Evolutionary conservation across 768 basidiomycete species (phyloP).

Genomic region (Amanita molliuscula): DNA sequence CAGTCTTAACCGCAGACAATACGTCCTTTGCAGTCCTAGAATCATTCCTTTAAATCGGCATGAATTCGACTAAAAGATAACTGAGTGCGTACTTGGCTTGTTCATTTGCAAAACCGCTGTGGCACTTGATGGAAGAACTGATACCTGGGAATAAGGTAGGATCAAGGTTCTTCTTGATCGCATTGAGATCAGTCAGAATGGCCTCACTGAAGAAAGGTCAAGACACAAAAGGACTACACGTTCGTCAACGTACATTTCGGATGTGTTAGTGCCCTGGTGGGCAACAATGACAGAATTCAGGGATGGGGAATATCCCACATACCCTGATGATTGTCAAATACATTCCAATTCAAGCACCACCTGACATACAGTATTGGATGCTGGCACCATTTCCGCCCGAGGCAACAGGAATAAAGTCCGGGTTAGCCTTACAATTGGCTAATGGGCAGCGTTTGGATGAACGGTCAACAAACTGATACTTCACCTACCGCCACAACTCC

Average conservation of each 20-base stretch:
- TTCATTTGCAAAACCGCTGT: constrained; percentile 31
- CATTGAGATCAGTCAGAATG: constrained; percentile 26
- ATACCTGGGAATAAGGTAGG: constrained; percentile 34
- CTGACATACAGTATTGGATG: constrained; percentile 28
- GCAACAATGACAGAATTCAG: constrained; percentile 27
- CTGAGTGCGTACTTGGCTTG: constrained; percentile 26
- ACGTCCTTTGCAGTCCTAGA: constrained; percentile 28
- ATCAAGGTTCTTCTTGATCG: constrained; percentile 20
- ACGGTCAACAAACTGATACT: neutral
- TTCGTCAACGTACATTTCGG: constrained; percentile 20
- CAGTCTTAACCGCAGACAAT: constrained; percentile 27
- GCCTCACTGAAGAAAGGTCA: constrained; percentile 18
- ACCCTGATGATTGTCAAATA: constrained; percentile 5
- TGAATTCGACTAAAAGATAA: neutral
- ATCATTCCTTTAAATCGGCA: neutral
- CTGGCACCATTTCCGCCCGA: constrained; percentile 36
- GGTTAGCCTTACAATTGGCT: neutral
- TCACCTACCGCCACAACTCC: constrained; percentile 36
- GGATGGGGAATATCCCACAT: constrained; percentile 21
- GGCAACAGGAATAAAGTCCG: constrained; percentile 22
- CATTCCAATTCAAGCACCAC: neutral
- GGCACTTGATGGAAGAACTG: constrained; percentile 26
- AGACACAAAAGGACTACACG: neutral
- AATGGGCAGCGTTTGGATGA: neutral
- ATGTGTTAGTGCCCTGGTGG: constrained; percentile 31